Conservation (phyloP, 192 early-diverging fungal genomes). For the Allomyces macrogynus region DNA sequence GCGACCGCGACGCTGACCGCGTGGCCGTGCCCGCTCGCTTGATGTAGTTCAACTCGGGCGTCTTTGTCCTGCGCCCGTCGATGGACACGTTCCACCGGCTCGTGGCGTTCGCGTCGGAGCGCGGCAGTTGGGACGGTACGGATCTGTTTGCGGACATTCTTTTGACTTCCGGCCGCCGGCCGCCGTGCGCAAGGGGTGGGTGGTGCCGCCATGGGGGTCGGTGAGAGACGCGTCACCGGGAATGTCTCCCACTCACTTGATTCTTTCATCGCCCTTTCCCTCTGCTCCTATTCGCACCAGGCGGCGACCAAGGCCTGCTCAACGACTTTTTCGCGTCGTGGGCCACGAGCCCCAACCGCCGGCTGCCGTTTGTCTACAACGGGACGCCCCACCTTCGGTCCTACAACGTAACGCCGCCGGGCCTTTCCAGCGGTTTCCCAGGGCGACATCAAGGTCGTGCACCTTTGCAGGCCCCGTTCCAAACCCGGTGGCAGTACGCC, state of each 20-base stretch:
- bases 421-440: constrained; percentile 55
- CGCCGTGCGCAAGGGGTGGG: no score
- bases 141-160: no score
- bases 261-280: no score
- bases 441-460: constrained; percentile 46
- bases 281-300: constrained; percentile 20
- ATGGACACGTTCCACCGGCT: constrained; percentile 26
- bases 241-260: no score
- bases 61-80: constrained; percentile 53
- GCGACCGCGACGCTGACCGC: no score
- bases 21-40: no score
- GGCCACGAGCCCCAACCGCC: constrained; percentile 23
- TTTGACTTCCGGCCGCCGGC: no score
- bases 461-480: no score
- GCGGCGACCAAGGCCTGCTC: constrained; percentile 84
- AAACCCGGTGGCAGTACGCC: no score
- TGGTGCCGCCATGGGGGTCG: no score
- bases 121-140: constrained; percentile 70
- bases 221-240: no score
- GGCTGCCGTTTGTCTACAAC: constrained; percentile 82
- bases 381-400: constrained; percentile 58
- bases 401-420: constrained; percentile 69
- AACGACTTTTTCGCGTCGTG: constrained; percentile 79
- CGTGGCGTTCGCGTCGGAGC: constrained; percentile 21
- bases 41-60: constrained; percentile 8